phyloP scores from a whole-genome alignment of 768 basidiomycete genomes.

The Ramaria rubella region DNA sequence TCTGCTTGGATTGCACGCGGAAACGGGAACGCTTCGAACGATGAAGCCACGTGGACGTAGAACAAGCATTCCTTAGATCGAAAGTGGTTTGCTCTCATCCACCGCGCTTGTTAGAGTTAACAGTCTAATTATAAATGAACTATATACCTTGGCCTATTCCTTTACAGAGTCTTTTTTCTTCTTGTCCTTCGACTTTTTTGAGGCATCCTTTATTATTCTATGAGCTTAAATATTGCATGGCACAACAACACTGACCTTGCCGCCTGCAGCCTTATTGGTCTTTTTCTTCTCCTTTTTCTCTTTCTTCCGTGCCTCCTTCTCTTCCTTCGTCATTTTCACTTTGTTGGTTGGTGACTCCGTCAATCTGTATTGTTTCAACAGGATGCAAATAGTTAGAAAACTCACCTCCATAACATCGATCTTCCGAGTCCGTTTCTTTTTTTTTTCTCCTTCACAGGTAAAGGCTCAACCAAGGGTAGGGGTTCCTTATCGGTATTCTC shows the following conservation, averaged over 20 bases:
- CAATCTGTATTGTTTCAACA: conserved; percentile 38
- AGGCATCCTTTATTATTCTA: neutral
- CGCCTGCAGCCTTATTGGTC: conserved; percentile 32
- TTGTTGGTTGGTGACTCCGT: conserved; percentile 54
- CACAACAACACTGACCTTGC: conserved; percentile 29
- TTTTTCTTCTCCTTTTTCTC: conserved; percentile 63
- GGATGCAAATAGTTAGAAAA: neutral
- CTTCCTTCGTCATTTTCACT: conserved; percentile 73
- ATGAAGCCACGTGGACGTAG: no score
- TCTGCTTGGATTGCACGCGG: no score
- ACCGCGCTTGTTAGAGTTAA: no score
- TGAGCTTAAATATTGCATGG: neutral
- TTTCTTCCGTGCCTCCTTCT: conserved; percentile 81
- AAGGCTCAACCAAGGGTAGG: conserved; percentile 53
- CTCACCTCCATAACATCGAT: conserved; percentile 56
- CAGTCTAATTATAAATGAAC: neutral
- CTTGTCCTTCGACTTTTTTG: conserved; percentile 14
- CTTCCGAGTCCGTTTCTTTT: conserved; percentile 66
- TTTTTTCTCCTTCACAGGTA: conserved; percentile 49
- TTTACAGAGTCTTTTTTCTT: conserved; percentile 10
- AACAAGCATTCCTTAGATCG: no score
- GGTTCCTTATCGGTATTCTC: conserved; percentile 42
- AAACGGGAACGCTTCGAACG: no score
- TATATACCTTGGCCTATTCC: neutral
- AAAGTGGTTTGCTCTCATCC: no score